These are phyloP conservation scores for Annulohypoxylon maeteangense DNA, from an alignment of 495 filamentous ascomycete genomes.

Conservation along the genomic window DNA sequence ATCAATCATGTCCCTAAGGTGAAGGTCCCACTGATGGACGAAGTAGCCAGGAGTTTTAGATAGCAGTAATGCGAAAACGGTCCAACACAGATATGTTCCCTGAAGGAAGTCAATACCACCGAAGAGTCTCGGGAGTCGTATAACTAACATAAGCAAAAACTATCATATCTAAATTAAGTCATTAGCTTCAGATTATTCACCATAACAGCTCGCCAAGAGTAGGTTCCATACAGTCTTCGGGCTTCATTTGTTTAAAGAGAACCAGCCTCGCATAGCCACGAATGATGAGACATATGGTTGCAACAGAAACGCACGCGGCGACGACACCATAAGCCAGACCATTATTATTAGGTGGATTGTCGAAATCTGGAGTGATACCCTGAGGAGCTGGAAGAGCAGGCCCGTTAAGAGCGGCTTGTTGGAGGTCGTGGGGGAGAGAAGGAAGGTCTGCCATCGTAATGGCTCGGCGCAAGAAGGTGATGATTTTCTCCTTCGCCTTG, in stretches of 20 bases:
- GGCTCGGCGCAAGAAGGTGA: slow-evolving; percentile 14
- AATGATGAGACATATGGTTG: slow-evolving; percentile 31
- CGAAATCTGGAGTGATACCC: slow-evolving; percentile 37
- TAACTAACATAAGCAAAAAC: slow-evolving; percentile 38
- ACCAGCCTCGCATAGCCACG: slow-evolving; percentile 38
- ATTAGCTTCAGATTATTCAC: slow-evolving; percentile 1
- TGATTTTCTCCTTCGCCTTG: slow-evolving; percentile 7
- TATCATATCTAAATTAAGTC: slow-evolving; percentile 28
- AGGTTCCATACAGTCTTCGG: slow-evolving; percentile 35
- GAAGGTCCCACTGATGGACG: slow-evolving; percentile 48
- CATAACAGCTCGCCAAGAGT: not conserved
- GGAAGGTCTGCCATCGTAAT: slow-evolving; percentile 29
- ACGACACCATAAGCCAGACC: slow-evolving; percentile 33
- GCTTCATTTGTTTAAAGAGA: slow-evolving; percentile 33
- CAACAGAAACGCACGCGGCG: slow-evolving; percentile 27
- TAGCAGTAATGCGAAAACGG: slow-evolving; percentile 22
- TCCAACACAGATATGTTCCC: slow-evolving; percentile 33
- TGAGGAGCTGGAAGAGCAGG: slow-evolving; percentile 43
- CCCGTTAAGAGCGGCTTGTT: slow-evolving; percentile 32
- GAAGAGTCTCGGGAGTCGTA: not conserved
- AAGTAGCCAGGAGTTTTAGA: slow-evolving; percentile 43
- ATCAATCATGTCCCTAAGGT: slow-evolving; percentile 27
- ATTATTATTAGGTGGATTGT: slow-evolving; percentile 47
- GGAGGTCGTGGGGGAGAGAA: slow-evolving; percentile 30
- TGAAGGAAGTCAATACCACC: slow-evolving; percentile 18